Evolutionary conservation across 2,329 filamentous ascomycete genomes (phyloP).

Genomic region (Cytospora schulzeri): DNA sequence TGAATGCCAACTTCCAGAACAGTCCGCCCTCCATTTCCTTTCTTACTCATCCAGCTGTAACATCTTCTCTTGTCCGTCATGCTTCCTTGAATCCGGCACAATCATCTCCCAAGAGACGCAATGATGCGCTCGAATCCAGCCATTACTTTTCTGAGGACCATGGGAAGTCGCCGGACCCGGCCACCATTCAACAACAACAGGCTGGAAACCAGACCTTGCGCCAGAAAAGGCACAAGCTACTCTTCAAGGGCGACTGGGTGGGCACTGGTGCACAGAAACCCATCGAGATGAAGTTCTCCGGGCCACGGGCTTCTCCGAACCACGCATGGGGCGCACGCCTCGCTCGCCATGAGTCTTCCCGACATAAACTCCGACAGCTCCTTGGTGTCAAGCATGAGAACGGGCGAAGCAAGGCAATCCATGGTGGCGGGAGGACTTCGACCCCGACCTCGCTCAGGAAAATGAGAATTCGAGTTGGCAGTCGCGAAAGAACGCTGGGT

Average conservation of each 20-base stretch:
- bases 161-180: background rate
- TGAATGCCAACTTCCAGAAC: conserved; percentile 34
- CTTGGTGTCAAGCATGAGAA: conserved; percentile 14
- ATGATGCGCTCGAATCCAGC: conserved; percentile 5
- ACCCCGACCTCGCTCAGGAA: conserved; percentile 19
- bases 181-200: background rate
- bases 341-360: conserved; percentile 23
- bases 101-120: conserved; percentile 8
- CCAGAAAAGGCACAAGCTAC: conserved; percentile 36
- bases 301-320: conserved; percentile 29
- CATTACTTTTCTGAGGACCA: conserved; percentile 9
- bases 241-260: conserved; percentile 40
- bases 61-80: conserved; percentile 27
- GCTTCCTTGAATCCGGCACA: conserved; percentile 18
- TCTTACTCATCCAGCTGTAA: conserved; percentile 20
- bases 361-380: conserved; percentile 18
- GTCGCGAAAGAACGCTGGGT: conserved; percentile 36
- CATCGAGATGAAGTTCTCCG: conserved; percentile 35
- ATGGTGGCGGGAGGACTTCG: background rate
- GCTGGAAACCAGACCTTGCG: conserved; percentile 20
- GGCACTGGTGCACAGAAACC: conserved; percentile 39
- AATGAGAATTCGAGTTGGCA: conserved; percentile 41
- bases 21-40: conserved; percentile 40
- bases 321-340: conserved; percentile 32
- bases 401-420: conserved; percentile 1